Evolutionary conservation across 257 asterid species (phyloP).

Genomic region (Leonotis leonurus): DNA sequence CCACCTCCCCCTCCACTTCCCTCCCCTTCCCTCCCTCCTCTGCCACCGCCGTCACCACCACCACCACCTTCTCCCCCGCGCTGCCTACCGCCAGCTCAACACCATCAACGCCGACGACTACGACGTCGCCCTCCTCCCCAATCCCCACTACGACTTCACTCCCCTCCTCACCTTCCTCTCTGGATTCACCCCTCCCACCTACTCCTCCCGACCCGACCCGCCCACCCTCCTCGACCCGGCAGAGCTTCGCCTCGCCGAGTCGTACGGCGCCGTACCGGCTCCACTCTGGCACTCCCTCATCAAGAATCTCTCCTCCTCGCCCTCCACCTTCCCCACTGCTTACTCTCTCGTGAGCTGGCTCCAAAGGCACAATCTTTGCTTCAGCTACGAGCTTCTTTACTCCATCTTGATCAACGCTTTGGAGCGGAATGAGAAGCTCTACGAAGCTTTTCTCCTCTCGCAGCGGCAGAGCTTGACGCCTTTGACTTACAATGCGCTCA

Average conservation of each 20-base stretch:
- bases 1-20: conserved; percentile 30
- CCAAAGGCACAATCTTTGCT: conserved; percentile 76
- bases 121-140: conserved; percentile 46
- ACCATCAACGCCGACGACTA: conserved; percentile 20
- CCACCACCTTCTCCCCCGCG: conserved; percentile 13
- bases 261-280: conserved; percentile 80
- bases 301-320: conserved; percentile 53
- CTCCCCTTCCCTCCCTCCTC: conserved; percentile 26
- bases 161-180: conserved; percentile 75
- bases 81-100: conserved; percentile 30
- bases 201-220: conserved; percentile 27
- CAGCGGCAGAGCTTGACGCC: conserved; percentile 79
- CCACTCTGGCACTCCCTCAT: conserved; percentile 88
- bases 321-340: conserved; percentile 57
- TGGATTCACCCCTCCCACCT: conserved; percentile 20
- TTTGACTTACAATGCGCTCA: conserved; percentile 79
- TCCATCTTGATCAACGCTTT: conserved; percentile 77
- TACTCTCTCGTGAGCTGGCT: conserved; percentile 79
- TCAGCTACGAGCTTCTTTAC: conserved; percentile 81
- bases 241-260: conserved; percentile 65
- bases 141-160: conserved; percentile 60
- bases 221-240: conserved; percentile 41
- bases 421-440: conserved; percentile 69
- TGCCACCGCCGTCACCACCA: conserved; percentile 31
- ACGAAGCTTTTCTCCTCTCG: conserved; percentile 84